Percentiles rank a stretch among this genome's conserved stretches.
These are phyloP conservation scores for Fusarium haematococcum DNA, from an alignment of 2,329 filamentous ascomycete species.

Conservation along the genomic window DNA sequence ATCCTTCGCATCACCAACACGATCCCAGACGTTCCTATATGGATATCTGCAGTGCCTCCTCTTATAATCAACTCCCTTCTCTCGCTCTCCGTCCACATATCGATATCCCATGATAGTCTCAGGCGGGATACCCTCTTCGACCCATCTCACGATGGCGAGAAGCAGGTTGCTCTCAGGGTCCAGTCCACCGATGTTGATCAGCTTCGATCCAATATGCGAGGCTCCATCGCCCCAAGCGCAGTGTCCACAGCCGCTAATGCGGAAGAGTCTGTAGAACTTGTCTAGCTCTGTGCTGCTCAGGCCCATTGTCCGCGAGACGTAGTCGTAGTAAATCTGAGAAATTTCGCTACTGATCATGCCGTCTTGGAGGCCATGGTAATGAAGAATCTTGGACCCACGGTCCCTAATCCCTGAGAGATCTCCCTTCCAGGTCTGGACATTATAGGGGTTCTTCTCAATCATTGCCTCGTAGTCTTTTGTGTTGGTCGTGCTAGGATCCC, in stretches of 20 bases:
- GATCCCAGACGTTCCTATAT: constrained; percentile 18
- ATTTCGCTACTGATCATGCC: constrained; percentile 36
- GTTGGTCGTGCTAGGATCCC: constrained; percentile 42
- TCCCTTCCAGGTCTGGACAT: constrained; percentile 50
- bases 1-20: constrained; percentile 1
- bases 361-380: constrained; percentile 57
- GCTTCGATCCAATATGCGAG: constrained; percentile 46
- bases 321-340: constrained; percentile 44
- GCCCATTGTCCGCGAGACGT: constrained; percentile 40
- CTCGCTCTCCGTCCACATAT: constrained; percentile 22
- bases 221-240: constrained; percentile 61
- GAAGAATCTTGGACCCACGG: constrained; percentile 57
- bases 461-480: constrained; percentile 56
- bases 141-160: constrained; percentile 62
- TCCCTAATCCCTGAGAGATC: constrained; percentile 53
- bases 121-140: constrained; percentile 57
- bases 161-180: constrained; percentile 58
- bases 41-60: constrained; percentile 32
- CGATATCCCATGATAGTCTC: constrained; percentile 53
- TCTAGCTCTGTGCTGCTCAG: constrained; percentile 51
- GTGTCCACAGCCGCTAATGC: constrained; percentile 62
- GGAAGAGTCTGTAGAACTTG: constrained; percentile 65
- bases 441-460: constrained; percentile 18
- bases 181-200: constrained; percentile 30
- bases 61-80: constrained; percentile 28